These are phyloP conservation scores for Epichloe amarillans DNA, from an alignment of 2,329 filamentous ascomycete genomes.

Conservation along the genomic window DNA sequence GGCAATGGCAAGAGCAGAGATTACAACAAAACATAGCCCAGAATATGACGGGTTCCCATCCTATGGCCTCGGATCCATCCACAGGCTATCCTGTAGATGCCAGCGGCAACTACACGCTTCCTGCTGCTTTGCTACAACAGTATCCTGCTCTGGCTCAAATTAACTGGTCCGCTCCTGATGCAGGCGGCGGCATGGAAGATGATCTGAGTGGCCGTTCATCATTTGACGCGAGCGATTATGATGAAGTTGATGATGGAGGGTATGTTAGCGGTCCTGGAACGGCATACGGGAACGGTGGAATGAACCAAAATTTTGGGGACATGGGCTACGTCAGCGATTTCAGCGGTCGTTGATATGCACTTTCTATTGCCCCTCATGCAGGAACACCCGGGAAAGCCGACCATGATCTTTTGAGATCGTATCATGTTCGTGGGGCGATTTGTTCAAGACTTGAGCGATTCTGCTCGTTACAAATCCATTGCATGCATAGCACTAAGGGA, in stretches of 20 bases:
- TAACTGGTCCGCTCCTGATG: constrained; percentile 58
- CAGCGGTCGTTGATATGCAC: constrained; percentile 20
- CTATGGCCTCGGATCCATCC: constrained; percentile 47
- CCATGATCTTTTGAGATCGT: no score
- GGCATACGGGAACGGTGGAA: constrained; percentile 42
- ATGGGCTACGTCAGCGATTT: constrained; percentile 40
- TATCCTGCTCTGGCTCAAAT: constrained; percentile 87
- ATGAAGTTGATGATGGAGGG: constrained; percentile 58
- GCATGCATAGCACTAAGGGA: no score
- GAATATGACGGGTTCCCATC: constrained; percentile 39
- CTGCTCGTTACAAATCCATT: no score
- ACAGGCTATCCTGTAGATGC: constrained; percentile 45
- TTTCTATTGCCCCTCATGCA: neutral
- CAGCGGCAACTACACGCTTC: constrained; percentile 53
- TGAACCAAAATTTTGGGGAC: constrained; percentile 40
- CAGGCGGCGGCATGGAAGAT: constrained; percentile 61
- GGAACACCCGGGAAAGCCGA: neutral
- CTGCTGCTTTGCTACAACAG: constrained; percentile 75
- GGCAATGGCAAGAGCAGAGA: constrained; percentile 59
- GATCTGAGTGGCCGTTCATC: constrained; percentile 68
- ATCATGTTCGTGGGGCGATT: neutral
- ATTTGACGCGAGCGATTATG: constrained; percentile 70
- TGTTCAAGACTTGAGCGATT: neutral
- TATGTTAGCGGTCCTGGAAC: constrained; percentile 51
- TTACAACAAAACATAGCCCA: constrained; percentile 52